Evolutionary conservation across 495 filamentous ascomycete genomes (phyloP), one percentile per base, ranked within the genome.

Genomic region (Penicilliopsis zonata): DNA sequence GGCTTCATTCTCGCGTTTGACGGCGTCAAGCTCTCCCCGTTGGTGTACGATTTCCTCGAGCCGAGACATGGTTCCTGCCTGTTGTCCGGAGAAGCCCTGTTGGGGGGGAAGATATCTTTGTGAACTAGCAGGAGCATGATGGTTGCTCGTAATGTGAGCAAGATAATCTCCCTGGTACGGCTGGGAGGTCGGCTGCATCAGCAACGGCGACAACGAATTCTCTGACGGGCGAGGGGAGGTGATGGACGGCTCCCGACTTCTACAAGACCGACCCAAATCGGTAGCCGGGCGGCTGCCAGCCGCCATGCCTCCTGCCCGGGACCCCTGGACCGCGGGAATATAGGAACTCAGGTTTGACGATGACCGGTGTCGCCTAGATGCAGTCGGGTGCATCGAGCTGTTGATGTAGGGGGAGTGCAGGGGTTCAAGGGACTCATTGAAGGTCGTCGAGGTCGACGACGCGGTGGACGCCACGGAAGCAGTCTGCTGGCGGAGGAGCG

Each of bases 391-490:
- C 9, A 47, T 63, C 1, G 72, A 57, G 29, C 65, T 66, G 17
- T 55, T 60, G 22, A 70, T 43, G 33, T 69, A 48, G 10, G 72
- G 59, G 5, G 67, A 67, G 31, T 63, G 65, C 3, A 46, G 23
- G 1, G 55, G 50, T 23, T 71, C 65, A 14, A 61, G 55, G 18
- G 63, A 42, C 10, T 73, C 72, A 16, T 74, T 58, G 35, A 78
- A 61, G 16, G 72, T 67, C 20, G 65, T 63, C 18, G 78, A 82
- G 12, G 78, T 70, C 13, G 82, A 85, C 8, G 84, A 92, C 13
- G 79, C 52, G 14, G 83, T 90, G 9, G 84, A 90, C 31, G 76
- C 76, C 18, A 84, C 82, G 9, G 80, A 87, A 9, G 80, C 76
- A 42, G 84, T 85, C 40, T 83, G 80, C 25, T 83, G 78, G 35